phyloP scores from a whole-genome alignment of 2,329 filamentous ascomycete genomes.

The Lachnellula suecica region DNA sequence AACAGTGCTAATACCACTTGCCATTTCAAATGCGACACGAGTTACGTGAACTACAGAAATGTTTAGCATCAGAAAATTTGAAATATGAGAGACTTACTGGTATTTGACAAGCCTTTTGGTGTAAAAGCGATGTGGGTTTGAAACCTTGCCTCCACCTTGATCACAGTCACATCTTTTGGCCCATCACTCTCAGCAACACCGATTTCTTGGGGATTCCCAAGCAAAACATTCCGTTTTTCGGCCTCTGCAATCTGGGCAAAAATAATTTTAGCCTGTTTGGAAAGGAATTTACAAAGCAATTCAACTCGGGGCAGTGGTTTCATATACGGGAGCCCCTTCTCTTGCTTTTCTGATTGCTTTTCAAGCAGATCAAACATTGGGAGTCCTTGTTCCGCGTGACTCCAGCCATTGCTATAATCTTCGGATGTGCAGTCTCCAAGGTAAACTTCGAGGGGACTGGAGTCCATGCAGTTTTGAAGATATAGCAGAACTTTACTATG shows the following conservation, averaged over 20 bases:
- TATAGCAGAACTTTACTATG: constrained; percentile 73
- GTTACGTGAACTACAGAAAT: constrained; percentile 28
- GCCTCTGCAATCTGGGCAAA: constrained; percentile 70
- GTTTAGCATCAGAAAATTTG: constrained; percentile 2
- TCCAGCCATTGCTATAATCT: constrained; percentile 49
- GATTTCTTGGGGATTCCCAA: constrained; percentile 49
- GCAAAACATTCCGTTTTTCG: constrained; percentile 66
- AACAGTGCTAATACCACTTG: constrained; percentile 32
- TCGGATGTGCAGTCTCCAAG: constrained; percentile 51
- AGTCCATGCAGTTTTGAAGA: constrained; percentile 67
- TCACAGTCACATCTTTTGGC: constrained; percentile 29
- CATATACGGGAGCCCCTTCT: constrained; percentile 35
- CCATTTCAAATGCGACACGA: constrained; percentile 24
- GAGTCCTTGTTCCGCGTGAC: constrained; percentile 43
- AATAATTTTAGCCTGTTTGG: constrained; percentile 56
- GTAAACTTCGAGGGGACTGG: constrained; percentile 64
- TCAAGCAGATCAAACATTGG: constrained; percentile 47
- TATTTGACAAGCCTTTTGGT: constrained; percentile 19
- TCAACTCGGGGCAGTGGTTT: constrained; percentile 60
- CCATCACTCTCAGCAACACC: constrained; percentile 15
- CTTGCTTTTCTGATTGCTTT: constrained; percentile 30
- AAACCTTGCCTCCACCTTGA: constrained; percentile 19
- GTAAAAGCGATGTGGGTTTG: constrained; percentile 25
- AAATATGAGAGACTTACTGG: too few species aligned
- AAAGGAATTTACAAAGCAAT: constrained; percentile 60